phyloP scores from a whole-genome alignment of 164 flowering plant species.

The Taxillus chinensis region DNA sequence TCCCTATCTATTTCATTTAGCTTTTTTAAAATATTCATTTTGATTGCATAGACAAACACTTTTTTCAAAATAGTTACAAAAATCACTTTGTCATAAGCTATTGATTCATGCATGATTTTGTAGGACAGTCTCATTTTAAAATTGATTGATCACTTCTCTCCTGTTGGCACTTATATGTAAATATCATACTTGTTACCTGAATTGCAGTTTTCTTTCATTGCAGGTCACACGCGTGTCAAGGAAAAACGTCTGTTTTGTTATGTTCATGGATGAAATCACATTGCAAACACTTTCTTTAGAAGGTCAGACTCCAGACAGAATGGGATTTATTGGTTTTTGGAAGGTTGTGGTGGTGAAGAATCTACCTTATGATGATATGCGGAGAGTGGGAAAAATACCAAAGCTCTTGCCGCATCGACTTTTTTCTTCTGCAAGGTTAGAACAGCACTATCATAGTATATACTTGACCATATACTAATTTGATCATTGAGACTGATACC shows the following conservation, averaged over 20 bases:
- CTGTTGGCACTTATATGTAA: not conserved
- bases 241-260: constrained; percentile 95
- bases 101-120: too few relatives aligned
- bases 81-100: too few relatives aligned
- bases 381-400: constrained; percentile 95
- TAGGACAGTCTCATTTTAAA: too few relatives aligned
- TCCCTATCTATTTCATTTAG: too few relatives aligned
- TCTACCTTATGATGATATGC: constrained; percentile 83
- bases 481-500: not conserved
- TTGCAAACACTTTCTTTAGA: constrained; percentile 66
- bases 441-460: not conserved
- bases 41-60: too few relatives aligned
- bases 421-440: constrained; percentile 90
- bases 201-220: constrained; percentile 6
- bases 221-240: constrained; percentile 81
- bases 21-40: too few relatives aligned
- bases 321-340: constrained; percentile 87
- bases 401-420: constrained; percentile 87
- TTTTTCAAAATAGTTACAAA: too few relatives aligned
- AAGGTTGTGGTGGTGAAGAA: constrained; percentile 84
- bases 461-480: not conserved
- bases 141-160: too few relatives aligned
- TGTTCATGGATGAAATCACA: constrained; percentile 84
- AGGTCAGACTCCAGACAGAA: constrained; percentile 60
- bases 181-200: not conserved